Evolutionary conservation across 257 asterid genomes (phyloP).

Genomic region (Sherardia arvensis): DNA sequence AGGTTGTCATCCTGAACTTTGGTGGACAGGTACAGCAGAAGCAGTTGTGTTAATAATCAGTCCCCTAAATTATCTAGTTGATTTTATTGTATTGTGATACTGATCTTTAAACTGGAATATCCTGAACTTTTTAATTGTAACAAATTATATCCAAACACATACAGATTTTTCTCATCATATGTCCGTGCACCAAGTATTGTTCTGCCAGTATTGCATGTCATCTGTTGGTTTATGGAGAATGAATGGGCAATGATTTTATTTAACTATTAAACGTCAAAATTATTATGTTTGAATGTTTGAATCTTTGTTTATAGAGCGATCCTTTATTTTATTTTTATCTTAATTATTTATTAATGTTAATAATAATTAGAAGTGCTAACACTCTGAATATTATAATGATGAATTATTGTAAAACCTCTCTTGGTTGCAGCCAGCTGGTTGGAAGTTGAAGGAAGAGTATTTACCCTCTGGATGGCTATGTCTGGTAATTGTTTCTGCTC

Average conservation of each 20-base stretch:
- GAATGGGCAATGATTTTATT: not conserved
- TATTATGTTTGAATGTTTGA: not conserved
- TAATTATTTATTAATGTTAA: not conserved
- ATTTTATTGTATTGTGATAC: not conserved
- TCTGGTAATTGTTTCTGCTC: slow-evolving; percentile 43
- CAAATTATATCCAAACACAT: not conserved
- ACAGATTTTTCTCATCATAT: not conserved
- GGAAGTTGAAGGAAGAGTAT: slow-evolving; percentile 89
- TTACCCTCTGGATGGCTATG: slow-evolving; percentile 95
- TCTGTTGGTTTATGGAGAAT: not conserved
- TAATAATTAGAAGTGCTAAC: not conserved
- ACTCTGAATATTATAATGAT: not conserved
- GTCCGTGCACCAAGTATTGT: not conserved
- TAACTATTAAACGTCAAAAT: not conserved
- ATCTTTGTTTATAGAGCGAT: not conserved
- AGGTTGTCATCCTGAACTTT: slow-evolving; percentile 84
- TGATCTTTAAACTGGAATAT: not conserved
- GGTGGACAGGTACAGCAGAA: slow-evolving; percentile 81
- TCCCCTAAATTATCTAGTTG: not conserved
- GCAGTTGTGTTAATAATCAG: not conserved
- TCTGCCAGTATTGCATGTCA: not conserved
- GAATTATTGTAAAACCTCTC: not conserved
- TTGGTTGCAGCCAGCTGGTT: slow-evolving; percentile 75
- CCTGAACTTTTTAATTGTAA: not conserved
- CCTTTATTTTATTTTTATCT: not conserved